phyloP scores from a whole-genome alignment of 345 rosid genomes.

The Trapa incisa region DNA sequence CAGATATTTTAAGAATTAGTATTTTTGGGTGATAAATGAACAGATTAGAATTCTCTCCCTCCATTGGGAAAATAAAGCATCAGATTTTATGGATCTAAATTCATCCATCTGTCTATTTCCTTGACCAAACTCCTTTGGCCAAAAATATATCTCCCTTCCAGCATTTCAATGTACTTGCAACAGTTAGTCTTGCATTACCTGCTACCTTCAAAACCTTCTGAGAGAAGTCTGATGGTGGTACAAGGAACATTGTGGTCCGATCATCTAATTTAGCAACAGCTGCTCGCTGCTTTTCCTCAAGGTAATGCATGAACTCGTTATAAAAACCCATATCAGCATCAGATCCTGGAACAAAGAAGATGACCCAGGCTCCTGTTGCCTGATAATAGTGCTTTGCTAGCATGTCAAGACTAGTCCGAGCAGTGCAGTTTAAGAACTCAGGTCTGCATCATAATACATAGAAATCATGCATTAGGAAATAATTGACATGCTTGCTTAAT shows the following conservation, averaged over 20 bases:
- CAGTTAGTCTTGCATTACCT: constrained; percentile 41
- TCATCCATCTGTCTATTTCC: neutral
- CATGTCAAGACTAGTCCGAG: constrained; percentile 91
- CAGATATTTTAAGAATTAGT: neutral
- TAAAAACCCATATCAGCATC: constrained; percentile 79
- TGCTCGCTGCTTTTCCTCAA: constrained; percentile 88
- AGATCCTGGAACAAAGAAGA: constrained; percentile 84
- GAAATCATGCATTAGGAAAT: neutral
- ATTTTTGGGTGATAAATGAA: neutral
- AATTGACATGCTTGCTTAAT: neutral
- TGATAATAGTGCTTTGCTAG: constrained; percentile 90
- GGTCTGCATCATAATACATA: constrained; percentile 44
- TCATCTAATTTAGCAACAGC: constrained; percentile 94
- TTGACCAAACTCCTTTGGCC: neutral
- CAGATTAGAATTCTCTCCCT: neutral
- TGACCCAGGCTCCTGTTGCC: constrained; percentile 85
- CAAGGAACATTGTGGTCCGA: constrained; percentile 78
- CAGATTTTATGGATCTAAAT: neutral
- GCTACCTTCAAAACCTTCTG: constrained; percentile 85
- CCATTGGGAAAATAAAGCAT: neutral
- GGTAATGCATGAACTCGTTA: constrained; percentile 84
- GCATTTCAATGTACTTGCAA: neutral
- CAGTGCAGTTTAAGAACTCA: constrained; percentile 86
- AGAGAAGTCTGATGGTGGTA: constrained; percentile 93
- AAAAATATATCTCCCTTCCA: neutral